phyloP scores from a whole-genome alignment of 2,329 filamentous ascomycete species.

The Ilyonectria robusta region DNA sequence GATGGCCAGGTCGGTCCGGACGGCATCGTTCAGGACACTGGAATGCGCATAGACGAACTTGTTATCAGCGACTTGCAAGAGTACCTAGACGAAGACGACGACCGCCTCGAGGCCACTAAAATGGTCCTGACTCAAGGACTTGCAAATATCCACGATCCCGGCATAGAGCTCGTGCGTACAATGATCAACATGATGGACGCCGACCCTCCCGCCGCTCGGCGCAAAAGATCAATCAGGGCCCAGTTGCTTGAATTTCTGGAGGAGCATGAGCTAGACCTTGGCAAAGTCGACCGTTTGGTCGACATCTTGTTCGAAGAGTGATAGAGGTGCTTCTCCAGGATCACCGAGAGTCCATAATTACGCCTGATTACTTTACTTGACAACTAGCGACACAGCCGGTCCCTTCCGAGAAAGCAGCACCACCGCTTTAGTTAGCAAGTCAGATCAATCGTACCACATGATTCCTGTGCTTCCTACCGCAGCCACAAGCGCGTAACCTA shows the following conservation, averaged over 20 bases:
- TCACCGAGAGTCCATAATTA: too few species aligned
- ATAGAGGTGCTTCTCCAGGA: background rate
- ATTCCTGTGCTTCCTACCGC: too few species aligned
- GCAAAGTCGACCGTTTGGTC: slow-evolving; percentile 4
- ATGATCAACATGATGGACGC: slow-evolving; percentile 6
- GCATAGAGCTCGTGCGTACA: slow-evolving; percentile 2
- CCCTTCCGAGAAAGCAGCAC: too few species aligned
- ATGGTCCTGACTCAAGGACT: background rate
- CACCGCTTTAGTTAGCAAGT: too few species aligned
- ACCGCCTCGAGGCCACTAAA: background rate
- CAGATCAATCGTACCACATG: too few species aligned
- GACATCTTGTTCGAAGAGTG: background rate
- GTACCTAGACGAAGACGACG: background rate
- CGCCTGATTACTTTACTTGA: background rate
- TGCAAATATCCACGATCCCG: slow-evolving; percentile 1
- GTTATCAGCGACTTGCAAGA: background rate
- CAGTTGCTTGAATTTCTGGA: slow-evolving; percentile 2
- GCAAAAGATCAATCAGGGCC: slow-evolving; percentile 1
- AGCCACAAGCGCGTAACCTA: background rate
- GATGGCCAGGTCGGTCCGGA: background rate
- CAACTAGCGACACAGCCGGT: too few species aligned
- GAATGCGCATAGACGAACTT: background rate
- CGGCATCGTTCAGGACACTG: background rate
- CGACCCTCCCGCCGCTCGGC: slow-evolving; percentile 6
- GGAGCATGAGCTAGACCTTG: background rate